These are phyloP conservation scores for Pichia manshurica DNA, from an alignment of 805 yeast genomes.

Conservation along the genomic window DNA sequence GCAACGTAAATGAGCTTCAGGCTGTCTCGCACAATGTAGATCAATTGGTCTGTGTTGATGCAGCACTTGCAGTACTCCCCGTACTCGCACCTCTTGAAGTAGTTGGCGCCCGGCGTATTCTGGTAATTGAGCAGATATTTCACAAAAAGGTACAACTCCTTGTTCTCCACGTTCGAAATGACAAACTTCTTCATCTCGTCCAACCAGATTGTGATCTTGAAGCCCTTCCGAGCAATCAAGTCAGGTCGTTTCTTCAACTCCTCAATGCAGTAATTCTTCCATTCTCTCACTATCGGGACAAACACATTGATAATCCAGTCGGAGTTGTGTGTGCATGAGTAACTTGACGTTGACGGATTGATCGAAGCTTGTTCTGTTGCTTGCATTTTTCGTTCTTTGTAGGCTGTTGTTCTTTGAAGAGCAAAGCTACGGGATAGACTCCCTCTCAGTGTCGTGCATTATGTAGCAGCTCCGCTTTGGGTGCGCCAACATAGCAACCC, in stretches of 20 bases:
- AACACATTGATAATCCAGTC: slow-evolving; percentile 2
- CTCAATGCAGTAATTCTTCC: slow-evolving; percentile 1
- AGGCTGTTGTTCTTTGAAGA: too few species aligned
- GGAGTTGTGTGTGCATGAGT: background rate
- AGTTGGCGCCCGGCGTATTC: background rate
- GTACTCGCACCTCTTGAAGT: background rate
- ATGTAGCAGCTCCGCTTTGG: too few species aligned
- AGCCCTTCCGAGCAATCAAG: slow-evolving; percentile 1
- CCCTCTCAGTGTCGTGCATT: too few species aligned
- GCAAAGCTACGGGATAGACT: too few species aligned
- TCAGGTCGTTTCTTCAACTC: slow-evolving; percentile 2
- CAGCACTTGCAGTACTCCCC: slow-evolving; percentile 5
- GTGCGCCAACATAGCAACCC: too few species aligned
- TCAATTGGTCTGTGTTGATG: slow-evolving; percentile 1
- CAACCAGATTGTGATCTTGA: slow-evolving; percentile 2
- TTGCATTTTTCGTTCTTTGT: too few species aligned
- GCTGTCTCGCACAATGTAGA: slow-evolving; percentile 1
- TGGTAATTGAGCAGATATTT: background rate
- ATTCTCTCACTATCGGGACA: slow-evolving; percentile 1
- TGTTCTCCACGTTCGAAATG: background rate
- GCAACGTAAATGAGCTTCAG: slow-evolving; percentile 1
- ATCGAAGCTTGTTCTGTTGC: too few species aligned
- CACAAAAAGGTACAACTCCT: background rate
- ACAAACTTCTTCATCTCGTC: slow-evolving; percentile 3
- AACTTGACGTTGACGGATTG: too few species aligned